A percentile compares a stretch with the other conserved stretches of the same genome.
These are phyloP conservation scores for Carpinus fangiana DNA, from an alignment of 306 rosid genomes.

Conservation along the genomic window DNA sequence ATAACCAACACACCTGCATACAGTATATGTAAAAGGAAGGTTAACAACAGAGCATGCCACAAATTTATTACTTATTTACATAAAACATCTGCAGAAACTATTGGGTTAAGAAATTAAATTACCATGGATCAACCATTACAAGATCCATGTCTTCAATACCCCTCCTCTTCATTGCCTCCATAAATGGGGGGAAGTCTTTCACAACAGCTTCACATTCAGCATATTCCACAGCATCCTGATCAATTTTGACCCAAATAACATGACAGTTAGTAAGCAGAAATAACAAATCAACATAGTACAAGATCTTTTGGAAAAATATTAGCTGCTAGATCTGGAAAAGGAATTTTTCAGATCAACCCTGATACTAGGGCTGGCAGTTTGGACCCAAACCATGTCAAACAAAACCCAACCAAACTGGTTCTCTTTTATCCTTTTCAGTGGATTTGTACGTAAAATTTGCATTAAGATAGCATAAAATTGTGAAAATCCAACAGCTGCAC, in stretches of 20 bases:
- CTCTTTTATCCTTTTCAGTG: neutral
- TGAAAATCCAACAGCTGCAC: neutral
- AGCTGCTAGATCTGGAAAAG: neutral
- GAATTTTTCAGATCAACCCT: neutral
- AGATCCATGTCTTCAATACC: slow-evolving; percentile 96
- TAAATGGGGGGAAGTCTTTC: slow-evolving; percentile 82
- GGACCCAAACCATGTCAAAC: neutral
- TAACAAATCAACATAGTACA: neutral
- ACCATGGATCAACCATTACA: slow-evolving; percentile 95
- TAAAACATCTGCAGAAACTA: slow-evolving; percentile 16
- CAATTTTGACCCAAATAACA: neutral
- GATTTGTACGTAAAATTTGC: neutral
- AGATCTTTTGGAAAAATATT: neutral
- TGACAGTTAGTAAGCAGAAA: neutral
- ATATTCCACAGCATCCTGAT: slow-evolving; percentile 84
- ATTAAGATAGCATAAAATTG: neutral
- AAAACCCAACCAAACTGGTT: neutral
- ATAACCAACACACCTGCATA: slow-evolving; percentile 87
- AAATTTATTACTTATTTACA: slow-evolving; percentile 4
- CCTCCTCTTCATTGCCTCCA: slow-evolving; percentile 93
- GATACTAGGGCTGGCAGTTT: neutral
- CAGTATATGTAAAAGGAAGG: slow-evolving; percentile 16
- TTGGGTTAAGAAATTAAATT: slow-evolving; percentile 24
- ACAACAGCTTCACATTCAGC: slow-evolving; percentile 95
- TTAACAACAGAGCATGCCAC: slow-evolving; percentile 18